Base-by-base conservation (phyloP, 2,329 filamentous ascomycete genomes). In the Colletotrichum chrysophilum region DNA sequence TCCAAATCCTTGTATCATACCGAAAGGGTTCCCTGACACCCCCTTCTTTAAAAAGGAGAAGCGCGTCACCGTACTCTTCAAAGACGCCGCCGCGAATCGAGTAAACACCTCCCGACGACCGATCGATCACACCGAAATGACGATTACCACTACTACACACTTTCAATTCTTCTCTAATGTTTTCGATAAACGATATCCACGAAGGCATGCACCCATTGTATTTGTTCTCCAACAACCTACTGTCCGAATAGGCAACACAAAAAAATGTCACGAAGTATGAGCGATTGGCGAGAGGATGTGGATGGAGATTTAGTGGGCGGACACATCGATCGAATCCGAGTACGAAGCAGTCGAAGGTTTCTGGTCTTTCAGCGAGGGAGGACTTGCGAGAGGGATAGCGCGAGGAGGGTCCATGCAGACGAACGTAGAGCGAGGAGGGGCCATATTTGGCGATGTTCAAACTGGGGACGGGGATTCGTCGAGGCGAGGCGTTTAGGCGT, bases 61-160 rank as follows among this genome's bases (percentile, higher is more conserved):
- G 85, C 58, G 85, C 85, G 3, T 84, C 86, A 36, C 83, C 84
- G 48, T 78, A 80, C 58, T 77, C 81, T 26, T 79, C 82, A 66
- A 82, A 83, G 78, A 83, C 84, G 36, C 84, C 86, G 14, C 87
- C 87, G 5, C 83, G 87, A 58, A 88, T 88, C 75, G 87, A 88
- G 65, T 88, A 85, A 78, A n/a, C n/a, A n/a, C 2, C n/a, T 36
- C 21, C 58, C 67, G 71, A 56, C 12, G 34, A 72, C 38, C 36
- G 28, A 26, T 26, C 30, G 38, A 62, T 24, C 58, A n/a, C 58
- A n/a, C 14, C 18, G 58, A 62, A 62, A 30, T 21, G 10, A 32
- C 30, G 12, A 14, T 0, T 30, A 30, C 18, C 30, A 32, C 30
- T 8, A 32, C 18, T 36, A 55, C 7, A 43, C 14, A 24, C 55